Evolutionary conservation across 805 yeast species (phyloP), one percentile per base, ranked within the genome.

Genomic region (Candida tallmaniae): DNA sequence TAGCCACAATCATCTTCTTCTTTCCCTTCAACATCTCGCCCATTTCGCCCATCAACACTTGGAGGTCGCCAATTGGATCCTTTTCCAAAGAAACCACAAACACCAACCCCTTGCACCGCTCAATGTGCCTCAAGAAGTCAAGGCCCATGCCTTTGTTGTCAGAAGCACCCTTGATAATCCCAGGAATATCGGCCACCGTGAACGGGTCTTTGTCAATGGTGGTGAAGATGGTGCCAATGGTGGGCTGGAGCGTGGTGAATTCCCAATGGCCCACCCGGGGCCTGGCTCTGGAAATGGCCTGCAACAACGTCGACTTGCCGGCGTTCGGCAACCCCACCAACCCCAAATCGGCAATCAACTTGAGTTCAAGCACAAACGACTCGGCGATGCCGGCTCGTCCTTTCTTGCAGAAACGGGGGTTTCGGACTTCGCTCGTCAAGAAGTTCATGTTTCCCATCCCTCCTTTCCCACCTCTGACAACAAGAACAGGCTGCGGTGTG

Each of bases 371-470:
- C 37, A 86, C 59, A 42, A 93, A 87, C 36, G 68, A 65, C 13
- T 75, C 73, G 23, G 76, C 79, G 2, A 87, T 44, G 0, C 87
- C 86, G 5, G 58, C 59, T 40, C 97, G 72, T 3, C 97, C 98
- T 17, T 52, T 55, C 50, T 88, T 89, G 18, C 90, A 76, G 56
- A 93, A 93, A 36, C 95, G 66, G 10, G 98, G 98, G 49, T 88
- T 90, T 40, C 97, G 74, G 38, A 93, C 78, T 32, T 78, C 76
- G 29, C 81, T 70, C 1, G 96, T 87, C 31, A 85, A 66, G 52
- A 93, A 93, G 56, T 90, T 96, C 93, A 87, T 87, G 57, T 93
- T 93, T 1, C 98, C 98, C 65, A 90, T 69, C 0, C 98, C 98
- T 14, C 97, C 97, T 42, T 70, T 68, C 7, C 98, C 98, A 27